Evolutionary conservation across 1,284 basidiomycete species (phyloP).

Genomic region (Sutorius eximius): DNA sequence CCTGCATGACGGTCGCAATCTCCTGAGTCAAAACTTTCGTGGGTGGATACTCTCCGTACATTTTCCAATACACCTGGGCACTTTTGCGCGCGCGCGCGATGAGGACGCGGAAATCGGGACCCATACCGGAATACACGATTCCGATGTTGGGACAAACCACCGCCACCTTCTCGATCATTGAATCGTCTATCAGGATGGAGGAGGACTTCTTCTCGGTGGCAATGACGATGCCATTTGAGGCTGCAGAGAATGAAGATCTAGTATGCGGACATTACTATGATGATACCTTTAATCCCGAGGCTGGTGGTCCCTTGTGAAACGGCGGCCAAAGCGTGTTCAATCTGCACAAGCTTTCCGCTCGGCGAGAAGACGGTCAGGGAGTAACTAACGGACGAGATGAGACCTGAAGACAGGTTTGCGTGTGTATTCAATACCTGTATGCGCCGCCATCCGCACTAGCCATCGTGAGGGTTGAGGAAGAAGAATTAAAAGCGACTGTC

Average conservation of each 20-base stretch:
- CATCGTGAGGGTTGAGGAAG: conserved; percentile 41
- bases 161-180: conserved; percentile 95
- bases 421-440: conserved; percentile 57
- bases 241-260: conserved; percentile 44
- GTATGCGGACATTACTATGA: conserved; percentile 21
- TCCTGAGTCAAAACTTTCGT: conserved; percentile 96
- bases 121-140: conserved; percentile 99
- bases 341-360: conserved; percentile 97
- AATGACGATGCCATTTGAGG: conserved; percentile 98
- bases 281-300: conserved; percentile 94
- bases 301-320: conserved; percentile 97
- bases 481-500: conserved; percentile 25
- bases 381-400: conserved; percentile 62
- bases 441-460: conserved; percentile 77
- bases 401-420: conserved; percentile 18
- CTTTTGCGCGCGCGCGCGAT: conserved; percentile 95
- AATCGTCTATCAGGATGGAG: conserved; percentile 96
- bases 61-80: conserved; percentile 99
- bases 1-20: conserved; percentile 97
- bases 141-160: conserved; percentile 98
- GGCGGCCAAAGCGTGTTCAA: conserved; percentile 98
- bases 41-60: conserved; percentile 98
- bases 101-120: conserved; percentile 95
- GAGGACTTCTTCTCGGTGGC: conserved; percentile 99
- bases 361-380: conserved; percentile 99